A percentile compares a stretch with the other conserved stretches of the same genome.
These are phyloP conservation scores for Neonectria ditissima DNA, from an alignment of 2,329 filamentous ascomycete species.

Conservation along the genomic window DNA sequence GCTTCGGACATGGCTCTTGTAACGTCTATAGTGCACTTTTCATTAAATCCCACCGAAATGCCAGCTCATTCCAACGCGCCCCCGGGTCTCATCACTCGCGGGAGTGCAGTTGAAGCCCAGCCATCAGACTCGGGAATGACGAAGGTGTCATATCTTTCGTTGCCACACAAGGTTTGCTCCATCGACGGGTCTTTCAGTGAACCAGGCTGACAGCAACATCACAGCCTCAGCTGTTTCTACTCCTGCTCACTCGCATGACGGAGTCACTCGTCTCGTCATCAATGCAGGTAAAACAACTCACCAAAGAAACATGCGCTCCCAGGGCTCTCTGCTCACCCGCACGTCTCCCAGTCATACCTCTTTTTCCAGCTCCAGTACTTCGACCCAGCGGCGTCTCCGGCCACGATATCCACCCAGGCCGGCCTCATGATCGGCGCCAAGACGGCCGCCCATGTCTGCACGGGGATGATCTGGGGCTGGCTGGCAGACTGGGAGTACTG, in stretches of 20 bases:
- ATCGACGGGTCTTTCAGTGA: neutral
- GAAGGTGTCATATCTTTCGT: neutral
- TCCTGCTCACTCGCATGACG: neutral
- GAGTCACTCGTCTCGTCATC: neutral
- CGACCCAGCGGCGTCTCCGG: neutral
- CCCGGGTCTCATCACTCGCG: neutral
- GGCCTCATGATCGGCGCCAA: neutral
- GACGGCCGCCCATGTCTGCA: neutral
- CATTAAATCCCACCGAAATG: neutral
- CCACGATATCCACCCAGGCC: neutral
- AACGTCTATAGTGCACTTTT: neutral
- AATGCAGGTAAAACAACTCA: neutral
- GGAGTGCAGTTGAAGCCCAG: neutral
- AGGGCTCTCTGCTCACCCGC: neutral
- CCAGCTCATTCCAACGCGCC: neutral
- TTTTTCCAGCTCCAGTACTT: conserved; percentile 1
- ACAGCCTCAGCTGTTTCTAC: neutral
- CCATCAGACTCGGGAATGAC: neutral
- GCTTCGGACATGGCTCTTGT: neutral
- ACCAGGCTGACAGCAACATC: neutral
- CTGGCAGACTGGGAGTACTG: conserved; percentile 3
- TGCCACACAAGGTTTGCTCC: neutral
- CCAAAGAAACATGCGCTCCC: neutral
- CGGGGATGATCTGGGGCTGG: neutral
- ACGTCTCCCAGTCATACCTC: neutral